Conservation (phyloP, 2,329 filamentous ascomycete genomes). For the Aspergillus nomiae region DNA sequence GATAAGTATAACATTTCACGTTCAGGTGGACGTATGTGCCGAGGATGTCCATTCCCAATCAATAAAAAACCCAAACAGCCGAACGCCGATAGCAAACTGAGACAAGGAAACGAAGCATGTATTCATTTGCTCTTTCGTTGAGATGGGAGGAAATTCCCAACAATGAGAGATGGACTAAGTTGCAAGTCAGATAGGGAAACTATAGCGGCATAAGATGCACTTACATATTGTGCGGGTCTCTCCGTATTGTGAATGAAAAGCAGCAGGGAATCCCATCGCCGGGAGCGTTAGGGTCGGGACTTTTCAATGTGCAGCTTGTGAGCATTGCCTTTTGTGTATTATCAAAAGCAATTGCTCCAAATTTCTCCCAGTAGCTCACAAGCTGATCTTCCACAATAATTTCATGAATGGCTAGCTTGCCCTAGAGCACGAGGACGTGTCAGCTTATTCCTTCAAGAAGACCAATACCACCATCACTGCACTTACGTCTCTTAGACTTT, state of each 20-base stretch:
- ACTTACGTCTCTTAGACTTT: conserved; percentile 84
- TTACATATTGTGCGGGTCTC: conserved; percentile 95
- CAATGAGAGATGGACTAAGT: conserved; percentile 82
- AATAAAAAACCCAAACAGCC: neutral
- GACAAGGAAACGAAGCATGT: neutral
- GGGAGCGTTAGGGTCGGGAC: conserved; percentile 67
- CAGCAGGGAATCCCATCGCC: conserved; percentile 84
- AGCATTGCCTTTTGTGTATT: conserved; percentile 90
- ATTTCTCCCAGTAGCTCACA: conserved; percentile 98
- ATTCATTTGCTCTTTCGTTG: conserved; percentile 57
- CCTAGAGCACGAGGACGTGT: conserved; percentile 54
- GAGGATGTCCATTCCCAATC: neutral
- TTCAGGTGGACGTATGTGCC: neutral
- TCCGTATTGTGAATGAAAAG: conserved; percentile 94
- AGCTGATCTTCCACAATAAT: conserved; percentile 93
- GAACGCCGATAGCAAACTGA: conserved; percentile 1
- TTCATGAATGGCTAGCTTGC: conserved; percentile 91
- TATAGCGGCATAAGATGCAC: conserved; percentile 37
- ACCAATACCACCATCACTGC: neutral
- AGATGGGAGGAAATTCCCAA: conserved; percentile 95
- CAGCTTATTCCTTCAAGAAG: conserved; percentile 1
- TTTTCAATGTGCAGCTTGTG: conserved; percentile 89
- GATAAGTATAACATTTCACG: neutral
- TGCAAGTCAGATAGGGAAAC: conserved; percentile 5
- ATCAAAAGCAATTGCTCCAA: conserved; percentile 96